Base-by-base conservation (phyloP, 2,329 filamentous ascomycete species). In the Dothideomycetidae sp. region DNA sequence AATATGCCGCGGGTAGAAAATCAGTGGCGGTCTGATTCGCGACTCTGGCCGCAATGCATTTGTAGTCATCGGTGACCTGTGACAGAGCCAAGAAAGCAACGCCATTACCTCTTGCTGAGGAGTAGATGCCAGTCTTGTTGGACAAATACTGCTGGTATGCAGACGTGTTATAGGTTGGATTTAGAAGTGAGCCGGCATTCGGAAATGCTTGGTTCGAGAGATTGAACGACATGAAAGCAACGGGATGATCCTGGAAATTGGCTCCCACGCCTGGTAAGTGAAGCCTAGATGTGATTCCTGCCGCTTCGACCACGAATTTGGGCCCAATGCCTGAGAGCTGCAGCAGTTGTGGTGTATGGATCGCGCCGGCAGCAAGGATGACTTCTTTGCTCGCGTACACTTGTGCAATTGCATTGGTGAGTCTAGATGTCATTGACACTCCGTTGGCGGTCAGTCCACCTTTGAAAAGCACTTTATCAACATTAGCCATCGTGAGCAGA, bases 321-420 rank as follows among this genome's bases (percentile, higher is more conserved):
- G 62, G 57, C 3, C 75, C 75, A 28, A 79, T 63, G 0, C 75
- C 74, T 0, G 71, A 76, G 2, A 76, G 56, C 44, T 78, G 73
- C n/a, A 70, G 63, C 11, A 73, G 57, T 52, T 68, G 71, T 4
- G 66, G 75, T 7, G 68, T 73, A 48, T 67, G 65, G 29, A 70
- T 57, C 17, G 62, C 67, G 0, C 75, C 75, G 1, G 71, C 72
- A 3, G 67, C 67, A 2, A 80, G 52, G 26, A 80, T 64, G 9
- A 77, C 62, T 46, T 78, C 74, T 36, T 52, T 51, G 15, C 46
- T 50, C 44, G 48, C 57, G 17, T 19, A 38, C 9, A 19, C 36
- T 5, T 30, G 36, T 7, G 29, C 11, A 3, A 49, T 48, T 34
- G 58, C 50, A 3, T 53, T 48, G 5, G 53, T 43, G 2, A 60